A percentile compares a stretch with the other conserved stretches of the same genome.
Evolutionary conservation across 306 rosid species (phyloP).

Genomic region (Medicago lupulina): DNA sequence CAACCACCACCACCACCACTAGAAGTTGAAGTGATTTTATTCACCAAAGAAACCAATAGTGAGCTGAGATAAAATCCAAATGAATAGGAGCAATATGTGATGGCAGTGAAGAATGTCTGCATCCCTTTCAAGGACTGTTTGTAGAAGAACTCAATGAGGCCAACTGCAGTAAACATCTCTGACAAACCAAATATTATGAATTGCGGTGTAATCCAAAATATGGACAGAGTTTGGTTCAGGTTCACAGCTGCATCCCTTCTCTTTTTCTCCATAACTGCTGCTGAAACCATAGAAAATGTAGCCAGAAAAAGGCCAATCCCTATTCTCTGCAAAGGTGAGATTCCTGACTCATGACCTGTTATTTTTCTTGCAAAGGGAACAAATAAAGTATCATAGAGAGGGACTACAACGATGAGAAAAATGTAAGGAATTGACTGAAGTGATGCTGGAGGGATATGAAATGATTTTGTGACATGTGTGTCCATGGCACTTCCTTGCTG

Average conservation of each 20-base stretch:
- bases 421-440: slow-evolving; percentile 93
- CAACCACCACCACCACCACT: slow-evolving; percentile 51
- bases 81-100: slow-evolving; percentile 90
- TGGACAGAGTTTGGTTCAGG: slow-evolving; percentile 59
- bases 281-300: slow-evolving; percentile 91
- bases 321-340: slow-evolving; percentile 77
- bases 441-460: slow-evolving; percentile 88
- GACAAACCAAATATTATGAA: slow-evolving; percentile 91
- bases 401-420: slow-evolving; percentile 77
- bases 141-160: slow-evolving; percentile 91
- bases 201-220: slow-evolving; percentile 97
- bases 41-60: slow-evolving; percentile 71
- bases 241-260: slow-evolving; percentile 69
- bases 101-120: slow-evolving; percentile 84
- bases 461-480: slow-evolving; percentile 66
- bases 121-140: slow-evolving; percentile 79
- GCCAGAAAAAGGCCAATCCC: slow-evolving; percentile 85
- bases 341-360: slow-evolving; percentile 85
- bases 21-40: slow-evolving; percentile 67
- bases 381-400: slow-evolving; percentile 80
- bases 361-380: slow-evolving; percentile 80
- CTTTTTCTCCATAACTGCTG: slow-evolving; percentile 81
- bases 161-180: slow-evolving; percentile 88
- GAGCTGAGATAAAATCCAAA: slow-evolving; percentile 93
- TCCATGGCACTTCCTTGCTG: slow-evolving; percentile 93